phyloP scores from a whole-genome alignment of 2,329 filamentous ascomycete species.

The Calonectria fujianensis region DNA sequence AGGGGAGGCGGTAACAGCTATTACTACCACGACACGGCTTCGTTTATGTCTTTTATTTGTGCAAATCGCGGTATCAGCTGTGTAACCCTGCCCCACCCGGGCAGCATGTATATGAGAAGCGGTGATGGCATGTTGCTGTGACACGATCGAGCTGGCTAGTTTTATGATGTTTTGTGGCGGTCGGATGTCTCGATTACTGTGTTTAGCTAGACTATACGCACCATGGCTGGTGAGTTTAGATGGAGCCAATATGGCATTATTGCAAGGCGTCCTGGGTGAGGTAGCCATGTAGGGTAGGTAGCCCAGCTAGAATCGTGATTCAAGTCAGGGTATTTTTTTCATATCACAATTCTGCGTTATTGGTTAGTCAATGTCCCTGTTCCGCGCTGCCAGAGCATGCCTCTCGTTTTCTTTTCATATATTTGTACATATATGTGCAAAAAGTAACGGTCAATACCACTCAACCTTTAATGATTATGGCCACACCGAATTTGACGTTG shows the following conservation, averaged over 20 bases:
- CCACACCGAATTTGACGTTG: no score
- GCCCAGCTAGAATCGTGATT: background rate
- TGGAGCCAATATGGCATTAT: background rate
- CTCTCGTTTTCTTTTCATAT: background rate
- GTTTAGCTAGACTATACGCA: background rate
- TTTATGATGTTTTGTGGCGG: background rate
- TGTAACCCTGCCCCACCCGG: background rate
- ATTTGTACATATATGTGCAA: background rate
- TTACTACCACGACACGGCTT: constrained; percentile 29
- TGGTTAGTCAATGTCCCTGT: background rate
- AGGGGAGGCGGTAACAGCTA: constrained; percentile 18
- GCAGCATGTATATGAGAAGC: constrained; percentile 21
- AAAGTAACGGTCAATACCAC: no score
- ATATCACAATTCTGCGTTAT: background rate
- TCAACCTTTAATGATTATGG: no score
- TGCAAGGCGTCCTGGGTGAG: background rate
- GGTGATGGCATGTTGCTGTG: constrained; percentile 6
- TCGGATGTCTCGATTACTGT: background rate
- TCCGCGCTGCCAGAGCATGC: background rate
- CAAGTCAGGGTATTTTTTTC: no score
- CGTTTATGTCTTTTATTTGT: constrained; percentile 35
- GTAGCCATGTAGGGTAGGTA: background rate
- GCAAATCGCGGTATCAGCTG: constrained; percentile 27
- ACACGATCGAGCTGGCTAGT: background rate
- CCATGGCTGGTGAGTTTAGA: background rate